A percentile compares a stretch with the other conserved stretches of the same genome.
Conservation (phyloP, 2,329 filamentous ascomycete species). For the Knoxdaviesia proteae region DNA sequence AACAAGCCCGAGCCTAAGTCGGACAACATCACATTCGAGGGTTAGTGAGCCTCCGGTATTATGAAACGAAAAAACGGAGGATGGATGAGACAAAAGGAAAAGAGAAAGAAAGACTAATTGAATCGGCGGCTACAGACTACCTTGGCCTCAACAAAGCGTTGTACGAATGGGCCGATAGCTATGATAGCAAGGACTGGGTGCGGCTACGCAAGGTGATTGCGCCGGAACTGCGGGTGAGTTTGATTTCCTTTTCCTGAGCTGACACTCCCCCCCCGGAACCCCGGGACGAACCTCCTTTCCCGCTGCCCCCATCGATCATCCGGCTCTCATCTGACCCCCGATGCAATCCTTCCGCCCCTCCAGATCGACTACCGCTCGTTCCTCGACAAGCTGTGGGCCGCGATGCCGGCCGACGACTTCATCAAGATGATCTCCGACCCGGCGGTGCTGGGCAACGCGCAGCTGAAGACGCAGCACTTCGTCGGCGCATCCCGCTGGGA, state of each 20-base stretch:
- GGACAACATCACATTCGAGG: slow-evolving; percentile 1
- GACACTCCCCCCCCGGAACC: slow-evolving; percentile 18
- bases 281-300: slow-evolving; percentile 9
- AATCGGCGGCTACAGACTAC: slow-evolving; percentile 6
- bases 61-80: no score
- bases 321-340: slow-evolving; percentile 32
- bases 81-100: no score
- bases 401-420: slow-evolving; percentile 41
- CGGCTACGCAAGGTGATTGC: slow-evolving; percentile 40
- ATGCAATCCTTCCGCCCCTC: slow-evolving; percentile 11
- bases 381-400: slow-evolving; percentile 36
- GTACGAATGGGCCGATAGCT: slow-evolving; percentile 42
- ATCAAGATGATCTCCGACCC: slow-evolving; percentile 35
- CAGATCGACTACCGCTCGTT: slow-evolving; percentile 53
- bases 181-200: slow-evolving; percentile 45
- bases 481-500: slow-evolving; percentile 38
- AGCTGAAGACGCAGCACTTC: slow-evolving; percentile 44
- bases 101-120: no score
- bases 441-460: slow-evolving; percentile 36
- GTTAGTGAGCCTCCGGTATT: no score
- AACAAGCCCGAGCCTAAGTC: no score
- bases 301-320: slow-evolving; percentile 24
- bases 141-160: slow-evolving; percentile 9
- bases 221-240: slow-evolving; percentile 14
- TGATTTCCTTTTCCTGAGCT: neutral